Evolutionary conservation across 306 rosid species (phyloP), one percentile per base, ranked within the genome.

Genomic region (Vicia faba): DNA sequence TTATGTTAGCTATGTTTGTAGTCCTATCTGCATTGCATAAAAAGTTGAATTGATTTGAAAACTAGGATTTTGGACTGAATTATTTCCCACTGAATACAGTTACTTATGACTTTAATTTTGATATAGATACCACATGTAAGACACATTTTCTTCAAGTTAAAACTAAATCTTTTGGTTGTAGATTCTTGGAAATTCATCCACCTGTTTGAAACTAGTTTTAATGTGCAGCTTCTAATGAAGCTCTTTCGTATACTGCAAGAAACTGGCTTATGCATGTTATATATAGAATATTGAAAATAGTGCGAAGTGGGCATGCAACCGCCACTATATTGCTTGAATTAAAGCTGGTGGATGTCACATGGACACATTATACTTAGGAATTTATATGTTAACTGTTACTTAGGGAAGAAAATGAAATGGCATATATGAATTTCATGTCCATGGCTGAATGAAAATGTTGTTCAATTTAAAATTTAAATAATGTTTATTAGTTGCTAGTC

Each of bases 391-490:
- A 38, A 33, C 12, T 13, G 33, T 73, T 25, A 16, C 3, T 11
- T 12, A 12, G 45, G 61, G 39, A 64, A 56, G 62, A 43, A 29
- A 64, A 44, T 41, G 69, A 49, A 39, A 36, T 36, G 11, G 16
- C 38, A 10, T 41, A 13, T 26, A 23, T 64, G 61, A 9, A 58
- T 41, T 64, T 38, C 77, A 25, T 14, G 46, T 67, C 28, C 46
- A 68, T 72, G 38, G 51, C 4, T 72, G 7, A 35, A 50, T 33
- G 26, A 51, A 69, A 46, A 49, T 35, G 43, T 39, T 75, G 68
- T 43, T 63, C 38, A 25, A 64, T 65, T 71, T 48, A 69, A 61
- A 60, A 57, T 70, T 68, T 40, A 49, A 64, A 35, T 55, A 38
- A 39, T 12, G 28, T 51, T 70, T 31, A n/a, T 55, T 54, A 19